These are phyloP conservation scores for Yarrowia porcina DNA, from an alignment of 805 yeast species.

Conservation along the genomic window DNA sequence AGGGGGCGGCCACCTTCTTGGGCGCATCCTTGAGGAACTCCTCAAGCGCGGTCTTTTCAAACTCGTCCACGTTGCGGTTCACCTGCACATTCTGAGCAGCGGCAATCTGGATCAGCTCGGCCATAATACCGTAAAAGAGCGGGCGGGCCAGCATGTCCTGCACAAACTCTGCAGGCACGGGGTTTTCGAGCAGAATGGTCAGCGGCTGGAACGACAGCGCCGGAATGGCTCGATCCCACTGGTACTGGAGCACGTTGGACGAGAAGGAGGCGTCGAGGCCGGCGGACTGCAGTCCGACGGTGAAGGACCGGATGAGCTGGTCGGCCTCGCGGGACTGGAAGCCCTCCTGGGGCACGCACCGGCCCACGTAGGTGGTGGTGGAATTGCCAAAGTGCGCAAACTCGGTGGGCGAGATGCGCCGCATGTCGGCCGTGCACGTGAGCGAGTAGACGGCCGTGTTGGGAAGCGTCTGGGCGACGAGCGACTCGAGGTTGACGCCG, in stretches of 20 bases:
- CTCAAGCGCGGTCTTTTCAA: constrained; percentile 6
- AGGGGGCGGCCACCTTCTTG: neutral
- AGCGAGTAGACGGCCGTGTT: constrained; percentile 28
- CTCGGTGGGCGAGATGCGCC: constrained; percentile 24
- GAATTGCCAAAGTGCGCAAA: constrained; percentile 23
- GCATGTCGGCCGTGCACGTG: constrained; percentile 27
- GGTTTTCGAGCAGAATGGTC: constrained; percentile 67
- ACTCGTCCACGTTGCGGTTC: constrained; percentile 53
- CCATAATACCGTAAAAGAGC: constrained; percentile 70
- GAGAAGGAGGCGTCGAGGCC: constrained; percentile 30
- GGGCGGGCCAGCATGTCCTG: constrained; percentile 81
- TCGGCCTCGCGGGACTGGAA: constrained; percentile 11
- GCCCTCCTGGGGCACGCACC: constrained; percentile 22
- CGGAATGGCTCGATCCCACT: constrained; percentile 84
- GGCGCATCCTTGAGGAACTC: constrained; percentile 8
- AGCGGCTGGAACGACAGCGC: constrained; percentile 75
- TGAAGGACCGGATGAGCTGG: constrained; percentile 26
- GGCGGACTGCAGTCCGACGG: constrained; percentile 29
- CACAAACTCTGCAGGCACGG: constrained; percentile 55
- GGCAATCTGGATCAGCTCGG: constrained; percentile 64
- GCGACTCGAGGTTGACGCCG: constrained; percentile 27
- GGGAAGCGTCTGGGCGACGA: constrained; percentile 28
- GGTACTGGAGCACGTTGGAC: constrained; percentile 40
- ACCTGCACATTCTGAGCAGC: constrained; percentile 53
- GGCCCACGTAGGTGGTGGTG: constrained; percentile 17